phyloP scores from a whole-genome alignment of 208 protist species.

The Trypanosoma mega region DNA sequence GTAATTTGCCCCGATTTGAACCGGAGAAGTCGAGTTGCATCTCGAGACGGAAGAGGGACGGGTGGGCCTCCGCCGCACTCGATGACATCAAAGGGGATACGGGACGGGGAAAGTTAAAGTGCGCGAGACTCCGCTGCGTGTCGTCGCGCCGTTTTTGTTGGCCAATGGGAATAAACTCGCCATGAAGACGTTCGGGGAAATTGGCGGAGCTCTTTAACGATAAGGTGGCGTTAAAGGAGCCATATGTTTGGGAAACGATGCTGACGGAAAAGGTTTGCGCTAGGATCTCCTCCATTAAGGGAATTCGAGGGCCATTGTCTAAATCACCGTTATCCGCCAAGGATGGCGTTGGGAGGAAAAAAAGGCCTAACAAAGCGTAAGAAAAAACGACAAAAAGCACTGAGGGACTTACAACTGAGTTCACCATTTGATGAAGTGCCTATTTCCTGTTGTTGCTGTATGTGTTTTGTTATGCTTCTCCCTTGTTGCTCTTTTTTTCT shows the following conservation, averaged over 20 bases:
- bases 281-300: slow-evolving; percentile 51
- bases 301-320: slow-evolving; percentile 9
- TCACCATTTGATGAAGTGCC: no score
- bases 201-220: slow-evolving; percentile 38
- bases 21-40: slow-evolving; percentile 46
- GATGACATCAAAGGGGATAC: not conserved
- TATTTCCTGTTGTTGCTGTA: no score
- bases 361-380: no score
- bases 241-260: slow-evolving; percentile 60
- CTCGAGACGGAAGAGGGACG: slow-evolving; percentile 57
- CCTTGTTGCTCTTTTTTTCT: not conserved
- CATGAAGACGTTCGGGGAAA: slow-evolving; percentile 69
- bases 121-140: not conserved
- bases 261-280: slow-evolving; percentile 65
- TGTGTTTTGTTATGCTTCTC: no score
- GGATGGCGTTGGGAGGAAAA: not conserved
- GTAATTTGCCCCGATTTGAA: slow-evolving; percentile 30
- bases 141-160: not conserved
- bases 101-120: not conserved
- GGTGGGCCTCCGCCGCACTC: slow-evolving; percentile 22
- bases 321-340: not conserved
- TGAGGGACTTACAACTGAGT: no score
- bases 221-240: slow-evolving; percentile 76
- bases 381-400: no score
- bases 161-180: slow-evolving; percentile 60